A percentile compares a stretch with the other conserved stretches of the same genome.
Conservation (phyloP, 371 early-diverging fungal species). For the Circinella umbellata region DNA sequence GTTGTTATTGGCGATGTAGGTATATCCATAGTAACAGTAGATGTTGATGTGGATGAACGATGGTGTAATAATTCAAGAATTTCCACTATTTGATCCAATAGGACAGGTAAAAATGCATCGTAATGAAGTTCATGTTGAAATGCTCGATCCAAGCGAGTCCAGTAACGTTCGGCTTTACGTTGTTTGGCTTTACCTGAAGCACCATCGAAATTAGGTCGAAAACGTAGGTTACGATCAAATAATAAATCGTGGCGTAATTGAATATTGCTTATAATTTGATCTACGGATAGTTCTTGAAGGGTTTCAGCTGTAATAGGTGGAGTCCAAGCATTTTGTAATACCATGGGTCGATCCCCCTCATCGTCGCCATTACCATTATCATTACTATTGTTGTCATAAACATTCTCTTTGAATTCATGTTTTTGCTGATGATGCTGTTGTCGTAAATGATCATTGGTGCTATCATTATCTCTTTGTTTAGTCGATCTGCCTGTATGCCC, state of each 20-base stretch:
- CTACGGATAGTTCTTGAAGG: slow-evolving; percentile 45
- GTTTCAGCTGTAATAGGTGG: slow-evolving; percentile 42
- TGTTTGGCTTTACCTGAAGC: slow-evolving; percentile 55
- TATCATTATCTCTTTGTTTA: background rate
- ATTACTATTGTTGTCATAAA: too few relatives aligned
- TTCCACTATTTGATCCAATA: slow-evolving; percentile 62
- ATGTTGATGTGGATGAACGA: slow-evolving; percentile 1
- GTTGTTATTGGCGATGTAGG: too few relatives aligned
- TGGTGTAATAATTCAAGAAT: slow-evolving; percentile 62
- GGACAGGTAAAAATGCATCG: slow-evolving; percentile 18
- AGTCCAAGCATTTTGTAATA: slow-evolving; percentile 19
- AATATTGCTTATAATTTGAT: slow-evolving; percentile 68
- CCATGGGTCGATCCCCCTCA: background rate
- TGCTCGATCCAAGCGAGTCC: slow-evolving; percentile 56
- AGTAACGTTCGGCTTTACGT: slow-evolving; percentile 55
- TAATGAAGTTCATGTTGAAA: slow-evolving; percentile 16
- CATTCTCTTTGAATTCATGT: too few relatives aligned
- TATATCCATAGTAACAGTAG: too few relatives aligned
- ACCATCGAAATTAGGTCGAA: slow-evolving; percentile 76
- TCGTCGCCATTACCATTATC: background rate
- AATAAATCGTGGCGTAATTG: slow-evolving; percentile 80
- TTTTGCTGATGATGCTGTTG: too few relatives aligned
- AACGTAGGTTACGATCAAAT: slow-evolving; percentile 76
- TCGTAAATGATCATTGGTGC: background rate
- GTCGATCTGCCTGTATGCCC: background rate